Percentiles rank a stretch among this genome's conserved stretches.
Evolutionary conservation across 805 yeast species (phyloP).

Genomic region (Wickerhamiella allomyrinae): DNA sequence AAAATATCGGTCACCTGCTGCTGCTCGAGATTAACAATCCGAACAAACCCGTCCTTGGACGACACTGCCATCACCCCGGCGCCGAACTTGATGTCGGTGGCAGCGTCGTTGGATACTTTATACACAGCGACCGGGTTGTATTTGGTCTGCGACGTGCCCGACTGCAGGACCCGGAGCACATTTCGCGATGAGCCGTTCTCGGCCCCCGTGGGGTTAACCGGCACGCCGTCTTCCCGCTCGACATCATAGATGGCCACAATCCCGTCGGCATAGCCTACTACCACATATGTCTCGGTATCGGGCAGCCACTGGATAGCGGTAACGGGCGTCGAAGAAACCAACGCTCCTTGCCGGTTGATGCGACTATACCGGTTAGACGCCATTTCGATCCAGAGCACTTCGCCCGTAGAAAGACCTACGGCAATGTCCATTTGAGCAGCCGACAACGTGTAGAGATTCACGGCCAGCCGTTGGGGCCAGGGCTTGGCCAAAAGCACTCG

Average conservation of each 20-base stretch:
- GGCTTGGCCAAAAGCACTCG: slow-evolving; percentile 27
- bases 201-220: slow-evolving; percentile 2
- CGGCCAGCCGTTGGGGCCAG: slow-evolving; percentile 26
- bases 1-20: slow-evolving; percentile 38
- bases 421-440: slow-evolving; percentile 33
- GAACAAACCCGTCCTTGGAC: slow-evolving; percentile 49
- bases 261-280: slow-evolving; percentile 53
- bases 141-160: neutral
- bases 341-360: slow-evolving; percentile 36
- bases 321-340: slow-evolving; percentile 29
- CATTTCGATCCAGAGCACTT: slow-evolving; percentile 46
- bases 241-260: slow-evolving; percentile 39
- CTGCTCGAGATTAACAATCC: slow-evolving; percentile 37
- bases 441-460: slow-evolving; percentile 23
- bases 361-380: slow-evolving; percentile 34
- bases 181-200: neutral
- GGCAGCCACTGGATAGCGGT: slow-evolving; percentile 36
- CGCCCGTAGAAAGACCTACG: slow-evolving; percentile 56
- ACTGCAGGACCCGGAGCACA: neutral
- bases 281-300: slow-evolving; percentile 30
- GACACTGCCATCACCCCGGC: slow-evolving; percentile 34
- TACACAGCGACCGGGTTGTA: slow-evolving; percentile 44
- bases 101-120: slow-evolving; percentile 44
- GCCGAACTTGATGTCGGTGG: slow-evolving; percentile 33
- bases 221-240: slow-evolving; percentile 32